Percentiles rank a stretch among this genome's conserved stretches.
phyloP scores from a whole-genome alignment of 805 yeast species.

The Dipodascopsis uninucleata region DNA sequence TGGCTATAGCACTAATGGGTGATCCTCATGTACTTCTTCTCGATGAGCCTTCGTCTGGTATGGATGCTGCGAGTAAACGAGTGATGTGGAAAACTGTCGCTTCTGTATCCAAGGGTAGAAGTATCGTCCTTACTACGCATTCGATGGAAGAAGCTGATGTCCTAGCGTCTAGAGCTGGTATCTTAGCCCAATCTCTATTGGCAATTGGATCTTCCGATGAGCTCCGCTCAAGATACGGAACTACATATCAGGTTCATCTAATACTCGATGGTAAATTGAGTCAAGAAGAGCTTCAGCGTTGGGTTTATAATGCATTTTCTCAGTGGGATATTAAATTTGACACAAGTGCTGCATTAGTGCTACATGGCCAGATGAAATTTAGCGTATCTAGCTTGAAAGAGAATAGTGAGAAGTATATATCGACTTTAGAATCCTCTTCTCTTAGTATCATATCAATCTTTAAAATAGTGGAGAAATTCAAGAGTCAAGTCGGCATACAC shows the following conservation, averaged over 20 bases:
- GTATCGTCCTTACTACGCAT: slow-evolving; percentile 38
- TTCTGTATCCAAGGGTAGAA: slow-evolving; percentile 32
- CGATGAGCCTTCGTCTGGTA: slow-evolving; percentile 41
- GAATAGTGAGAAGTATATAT: not conserved
- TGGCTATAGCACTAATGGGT: slow-evolving; percentile 38
- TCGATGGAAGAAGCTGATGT: slow-evolving; percentile 42
- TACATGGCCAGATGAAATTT: slow-evolving; percentile 30
- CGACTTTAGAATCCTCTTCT: too few species aligned
- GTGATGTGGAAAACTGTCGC: slow-evolving; percentile 39
- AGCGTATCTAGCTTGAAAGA: slow-evolving; percentile 17
- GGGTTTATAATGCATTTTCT: slow-evolving; percentile 13
- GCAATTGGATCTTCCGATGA: slow-evolving; percentile 36
- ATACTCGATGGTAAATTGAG: slow-evolving; percentile 25
- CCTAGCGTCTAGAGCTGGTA: slow-evolving; percentile 37
- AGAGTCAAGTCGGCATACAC: slow-evolving; percentile 23
- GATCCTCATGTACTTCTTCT: slow-evolving; percentile 37
- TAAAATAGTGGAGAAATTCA: slow-evolving; percentile 13
- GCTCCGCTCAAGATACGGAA: slow-evolving; percentile 32
- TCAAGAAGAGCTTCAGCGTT: slow-evolving; percentile 27
- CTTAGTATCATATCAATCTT: slow-evolving; percentile 21
- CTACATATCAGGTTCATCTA: slow-evolving; percentile 32
- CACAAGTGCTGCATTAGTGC: too few species aligned
- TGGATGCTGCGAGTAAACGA: slow-evolving; percentile 41
- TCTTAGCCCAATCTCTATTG: slow-evolving; percentile 33
- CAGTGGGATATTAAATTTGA: slow-evolving; percentile 29